A percentile compares a stretch with the other conserved stretches of the same genome.
phyloP scores from a whole-genome alignment of 208 protist species.

The Strigomonas galati region DNA sequence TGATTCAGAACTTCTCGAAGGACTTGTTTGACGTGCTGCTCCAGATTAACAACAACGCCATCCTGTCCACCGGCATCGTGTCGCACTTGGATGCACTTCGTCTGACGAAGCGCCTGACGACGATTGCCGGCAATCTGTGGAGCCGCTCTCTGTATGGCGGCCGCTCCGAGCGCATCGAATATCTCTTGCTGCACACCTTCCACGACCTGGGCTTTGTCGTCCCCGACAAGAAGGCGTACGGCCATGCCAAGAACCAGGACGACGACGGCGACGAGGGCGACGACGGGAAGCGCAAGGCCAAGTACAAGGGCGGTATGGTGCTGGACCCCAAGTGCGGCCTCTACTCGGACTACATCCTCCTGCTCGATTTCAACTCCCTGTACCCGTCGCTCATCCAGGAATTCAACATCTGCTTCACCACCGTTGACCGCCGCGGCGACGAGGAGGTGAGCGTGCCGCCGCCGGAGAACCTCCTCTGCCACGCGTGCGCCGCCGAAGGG shows the following conservation, averaged over 20 bases:
- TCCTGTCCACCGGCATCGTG: slow-evolving; percentile 82
- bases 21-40: slow-evolving; percentile 64
- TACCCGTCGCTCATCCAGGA: slow-evolving; percentile 99
- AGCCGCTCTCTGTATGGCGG: slow-evolving; percentile 92
- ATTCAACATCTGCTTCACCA: slow-evolving; percentile 99
- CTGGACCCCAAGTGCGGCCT: slow-evolving; percentile 98
- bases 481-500: slow-evolving; percentile 48
- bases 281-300: slow-evolving; percentile 79
- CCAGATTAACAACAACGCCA: slow-evolving; percentile 69
- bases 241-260: slow-evolving; percentile 32
- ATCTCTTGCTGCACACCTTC: slow-evolving; percentile 97
- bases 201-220: slow-evolving; percentile 93
- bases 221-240: slow-evolving; percentile 91
- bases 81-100: slow-evolving; percentile 96
- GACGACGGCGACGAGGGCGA: slow-evolving; percentile 62
- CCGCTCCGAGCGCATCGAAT: slow-evolving; percentile 98
- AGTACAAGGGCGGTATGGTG: slow-evolving; percentile 94
- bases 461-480: slow-evolving; percentile 76
- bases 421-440: slow-evolving; percentile 70
- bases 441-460: slow-evolving; percentile 56
- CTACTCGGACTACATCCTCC: slow-evolving; percentile 98
- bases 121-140: slow-evolving; percentile 97
- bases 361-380: slow-evolving; percentile 99
- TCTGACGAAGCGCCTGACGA: slow-evolving; percentile 97
- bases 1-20: slow-evolving; percentile 34